These are phyloP conservation scores for Populus hybrid DNA, from an alignment of 441 rosid species.

Conservation along the genomic window DNA sequence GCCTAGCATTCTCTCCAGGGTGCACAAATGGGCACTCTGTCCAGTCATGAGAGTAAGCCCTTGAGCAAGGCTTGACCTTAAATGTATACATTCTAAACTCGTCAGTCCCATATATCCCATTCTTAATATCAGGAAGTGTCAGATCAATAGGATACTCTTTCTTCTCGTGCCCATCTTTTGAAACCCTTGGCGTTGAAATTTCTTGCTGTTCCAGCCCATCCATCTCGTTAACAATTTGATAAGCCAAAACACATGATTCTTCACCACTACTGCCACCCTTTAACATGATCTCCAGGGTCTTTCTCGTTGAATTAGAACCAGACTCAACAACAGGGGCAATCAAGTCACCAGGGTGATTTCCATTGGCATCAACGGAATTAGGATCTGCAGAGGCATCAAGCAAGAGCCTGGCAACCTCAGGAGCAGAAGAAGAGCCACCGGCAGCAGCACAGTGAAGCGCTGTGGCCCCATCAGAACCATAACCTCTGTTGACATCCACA, in stretches of 20 bases:
- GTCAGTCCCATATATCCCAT: constrained; percentile 61
- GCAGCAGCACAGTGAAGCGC: constrained; percentile 54
- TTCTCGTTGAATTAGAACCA: constrained; percentile 22
- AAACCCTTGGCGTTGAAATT: constrained; percentile 34
- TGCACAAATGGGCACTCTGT: constrained; percentile 87
- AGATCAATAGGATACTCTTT: constrained; percentile 74
- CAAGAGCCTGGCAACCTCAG: constrained; percentile 38
- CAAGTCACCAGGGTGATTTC: constrained; percentile 36
- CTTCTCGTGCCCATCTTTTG: constrained; percentile 43
- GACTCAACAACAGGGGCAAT: constrained; percentile 24
- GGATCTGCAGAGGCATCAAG: constrained; percentile 43
- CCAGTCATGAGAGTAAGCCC: constrained; percentile 88
- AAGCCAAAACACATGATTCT: constrained; percentile 28
- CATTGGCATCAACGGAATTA: constrained; percentile 32
- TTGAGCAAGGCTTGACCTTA: constrained; percentile 72
- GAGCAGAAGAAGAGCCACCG: constrained; percentile 39
- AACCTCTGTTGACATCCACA: constrained; percentile 30
- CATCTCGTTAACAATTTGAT: constrained; percentile 24
- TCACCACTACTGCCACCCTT: constrained; percentile 33
- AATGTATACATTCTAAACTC: constrained; percentile 78
- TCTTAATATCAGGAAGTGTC: constrained; percentile 57
- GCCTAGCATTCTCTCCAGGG: constrained; percentile 82
- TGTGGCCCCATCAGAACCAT: constrained; percentile 39
- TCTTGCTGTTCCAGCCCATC: constrained; percentile 36
- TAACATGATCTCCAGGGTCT: constrained; percentile 39